A percentile compares a stretch with the other conserved stretches of the same genome.
Conservation (phyloP, 495 filamentous ascomycete species). For the Podospora pseudoanserina region DNA sequence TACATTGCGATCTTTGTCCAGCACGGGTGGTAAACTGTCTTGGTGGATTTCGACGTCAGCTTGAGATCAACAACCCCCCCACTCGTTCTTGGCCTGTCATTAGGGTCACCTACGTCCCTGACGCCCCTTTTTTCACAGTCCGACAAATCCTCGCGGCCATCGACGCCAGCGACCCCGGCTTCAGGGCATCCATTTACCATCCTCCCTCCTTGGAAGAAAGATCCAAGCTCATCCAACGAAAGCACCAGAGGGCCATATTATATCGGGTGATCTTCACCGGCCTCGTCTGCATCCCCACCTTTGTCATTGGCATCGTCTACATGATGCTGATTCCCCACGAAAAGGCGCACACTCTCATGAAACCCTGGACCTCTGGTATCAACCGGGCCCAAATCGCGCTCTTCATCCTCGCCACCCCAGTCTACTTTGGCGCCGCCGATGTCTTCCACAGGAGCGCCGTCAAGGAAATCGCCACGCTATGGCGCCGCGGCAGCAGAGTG, state of each 20-base stretch:
- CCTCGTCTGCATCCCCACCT: conserved; percentile 76
- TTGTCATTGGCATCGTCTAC: conserved; percentile 85
- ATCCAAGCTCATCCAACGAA: conserved; percentile 63
- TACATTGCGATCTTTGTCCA: conserved; percentile 86
- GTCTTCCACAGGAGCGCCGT: conserved; percentile 76
- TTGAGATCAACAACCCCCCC: conserved; percentile 49
- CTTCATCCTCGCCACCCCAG: conserved; percentile 81
- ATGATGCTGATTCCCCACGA: conserved; percentile 71
- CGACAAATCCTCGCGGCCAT: conserved; percentile 68
- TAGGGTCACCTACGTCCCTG: conserved; percentile 66
- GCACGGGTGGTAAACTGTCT: conserved; percentile 50
- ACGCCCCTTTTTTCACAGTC: conserved; percentile 68
- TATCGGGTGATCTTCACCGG: conserved; percentile 67
- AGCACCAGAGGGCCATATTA: conserved; percentile 59
- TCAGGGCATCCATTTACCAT: conserved; percentile 68
- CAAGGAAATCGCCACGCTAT: conserved; percentile 75
- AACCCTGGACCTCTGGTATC: conserved; percentile 68
- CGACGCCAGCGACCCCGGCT: conserved; percentile 58
- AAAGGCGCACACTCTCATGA: conserved; percentile 61
- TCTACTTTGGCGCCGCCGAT: conserved; percentile 86
- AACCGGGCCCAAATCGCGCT: conserved; percentile 77
- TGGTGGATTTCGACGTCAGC: conserved; percentile 33
- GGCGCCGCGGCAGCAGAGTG: conserved; percentile 73
- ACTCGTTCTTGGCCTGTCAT: conserved; percentile 57
- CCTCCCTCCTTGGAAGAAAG: conserved; percentile 83